Percentiles rank a stretch among this genome's conserved stretches.
phyloP scores from a whole-genome alignment of 345 rosid genomes.

The Combretum micranthum region DNA sequence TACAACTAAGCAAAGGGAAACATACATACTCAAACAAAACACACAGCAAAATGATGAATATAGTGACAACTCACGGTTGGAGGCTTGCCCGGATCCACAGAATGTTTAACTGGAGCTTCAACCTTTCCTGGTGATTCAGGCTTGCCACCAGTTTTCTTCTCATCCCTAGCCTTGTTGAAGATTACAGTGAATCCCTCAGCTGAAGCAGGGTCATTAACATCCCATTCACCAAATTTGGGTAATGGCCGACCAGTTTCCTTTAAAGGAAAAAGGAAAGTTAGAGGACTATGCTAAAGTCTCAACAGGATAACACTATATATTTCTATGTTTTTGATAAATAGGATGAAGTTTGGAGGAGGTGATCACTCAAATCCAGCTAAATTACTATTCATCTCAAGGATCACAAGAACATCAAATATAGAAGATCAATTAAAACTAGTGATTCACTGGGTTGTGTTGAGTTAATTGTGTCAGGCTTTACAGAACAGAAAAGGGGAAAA shows the following conservation, averaged over 20 bases:
- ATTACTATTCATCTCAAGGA: too few species aligned
- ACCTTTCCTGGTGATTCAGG: slow-evolving; percentile 61
- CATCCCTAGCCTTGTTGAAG: slow-evolving; percentile 90
- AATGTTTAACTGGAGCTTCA: slow-evolving; percentile 42
- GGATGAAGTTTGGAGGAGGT: too few species aligned
- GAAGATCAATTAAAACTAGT: too few species aligned
- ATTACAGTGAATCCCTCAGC: slow-evolving; percentile 96
- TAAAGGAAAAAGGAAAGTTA: slow-evolving; percentile 8
- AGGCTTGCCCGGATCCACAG: slow-evolving; percentile 60
- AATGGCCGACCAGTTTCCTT: slow-evolving; percentile 79
- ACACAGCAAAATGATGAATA: not conserved
- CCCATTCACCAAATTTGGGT: slow-evolving; percentile 99
- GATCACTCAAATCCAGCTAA: too few species aligned
- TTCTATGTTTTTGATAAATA: too few species aligned
- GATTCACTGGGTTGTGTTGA: too few species aligned
- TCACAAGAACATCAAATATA: too few species aligned
- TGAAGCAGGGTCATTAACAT: slow-evolving; percentile 82
- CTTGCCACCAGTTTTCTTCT: slow-evolving; percentile 79
- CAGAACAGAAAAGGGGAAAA: too few species aligned
- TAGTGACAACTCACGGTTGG: slow-evolving; percentile 55
- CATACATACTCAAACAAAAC: not conserved
- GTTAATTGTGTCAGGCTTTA: too few species aligned
- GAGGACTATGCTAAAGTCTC: not conserved
- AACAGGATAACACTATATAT: too few species aligned
- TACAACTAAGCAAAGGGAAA: too few species aligned